Conservation (phyloP, 371 early-diverging fungal genomes). For the Mortierella sp. region DNA sequence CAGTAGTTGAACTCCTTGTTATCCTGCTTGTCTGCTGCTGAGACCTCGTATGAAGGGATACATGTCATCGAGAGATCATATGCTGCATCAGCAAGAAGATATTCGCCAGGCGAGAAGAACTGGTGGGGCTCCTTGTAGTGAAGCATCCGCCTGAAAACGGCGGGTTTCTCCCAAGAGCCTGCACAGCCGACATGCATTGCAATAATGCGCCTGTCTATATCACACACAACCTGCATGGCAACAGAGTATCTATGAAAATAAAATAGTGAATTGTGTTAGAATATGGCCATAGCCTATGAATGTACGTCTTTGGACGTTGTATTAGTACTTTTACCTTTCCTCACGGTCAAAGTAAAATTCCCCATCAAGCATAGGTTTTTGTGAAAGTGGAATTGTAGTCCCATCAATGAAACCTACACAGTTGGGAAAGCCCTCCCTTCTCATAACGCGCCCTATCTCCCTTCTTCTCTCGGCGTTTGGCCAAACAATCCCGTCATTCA, state of each 20-base stretch:
- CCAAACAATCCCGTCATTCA: not conserved
- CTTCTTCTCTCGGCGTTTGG: not conserved
- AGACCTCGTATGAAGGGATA: constrained; percentile 16
- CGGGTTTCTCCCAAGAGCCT: constrained; percentile 14
- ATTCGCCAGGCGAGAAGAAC: constrained; percentile 21
- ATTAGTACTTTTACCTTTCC: not conserved
- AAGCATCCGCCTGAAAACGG: constrained; percentile 18
- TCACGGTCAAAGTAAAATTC: constrained; percentile 20
- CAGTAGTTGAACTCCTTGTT: constrained; percentile 26
- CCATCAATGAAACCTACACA: not conserved
- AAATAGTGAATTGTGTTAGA: not conserved
- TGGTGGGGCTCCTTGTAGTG: not conserved
- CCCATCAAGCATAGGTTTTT: not conserved
- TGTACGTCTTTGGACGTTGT: not conserved
- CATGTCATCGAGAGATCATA: not conserved
- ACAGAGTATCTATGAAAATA: constrained; percentile 26
- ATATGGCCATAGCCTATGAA: not conserved
- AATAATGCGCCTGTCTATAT: constrained; percentile 24
- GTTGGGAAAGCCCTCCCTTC: not conserved
- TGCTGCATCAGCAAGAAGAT: constrained; percentile 22
- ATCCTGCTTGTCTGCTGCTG: constrained; percentile 14
- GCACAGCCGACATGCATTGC: constrained; percentile 13
- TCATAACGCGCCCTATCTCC: not conserved
- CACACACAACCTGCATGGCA: constrained; percentile 21
- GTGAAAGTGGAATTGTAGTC: not conserved